Evolutionary conservation across 1,139 yeast species (phyloP).

Genomic region (Saccharomycopsis phalli): DNA sequence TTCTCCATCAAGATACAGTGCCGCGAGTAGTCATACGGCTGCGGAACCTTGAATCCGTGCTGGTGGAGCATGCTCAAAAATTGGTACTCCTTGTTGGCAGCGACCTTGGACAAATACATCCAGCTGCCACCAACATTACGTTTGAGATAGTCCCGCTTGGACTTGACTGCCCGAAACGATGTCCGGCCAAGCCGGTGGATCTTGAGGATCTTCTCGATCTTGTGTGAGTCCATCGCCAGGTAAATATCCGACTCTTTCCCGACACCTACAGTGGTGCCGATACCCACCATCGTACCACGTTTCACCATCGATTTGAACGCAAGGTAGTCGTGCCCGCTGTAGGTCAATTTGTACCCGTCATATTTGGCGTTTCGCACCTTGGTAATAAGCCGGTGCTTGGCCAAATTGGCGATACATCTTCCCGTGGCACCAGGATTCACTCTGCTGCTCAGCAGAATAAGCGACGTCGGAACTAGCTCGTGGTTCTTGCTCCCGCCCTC

Average conservation of each 20-base stretch:
- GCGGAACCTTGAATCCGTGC: conserved; percentile 79
- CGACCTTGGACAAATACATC: conserved; percentile 86
- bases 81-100: conserved; percentile 87
- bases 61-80: conserved; percentile 70
- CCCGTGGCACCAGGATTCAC: conserved; percentile 71
- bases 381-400: conserved; percentile 72
- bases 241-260: conserved; percentile 97
- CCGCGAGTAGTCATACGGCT: conserved; percentile 81
- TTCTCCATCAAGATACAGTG: conserved; percentile 92
- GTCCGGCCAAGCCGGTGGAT: conserved; percentile 91
- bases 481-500: conserved; percentile 90
- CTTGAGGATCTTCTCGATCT: conserved; percentile 65
- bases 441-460: conserved; percentile 76
- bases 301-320: conserved; percentile 79
- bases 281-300: conserved; percentile 62
- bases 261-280: conserved; percentile 88
- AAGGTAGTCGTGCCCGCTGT: conserved; percentile 83
- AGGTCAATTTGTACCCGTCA: conserved; percentile 87
- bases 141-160: conserved; percentile 82
- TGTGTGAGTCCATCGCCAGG: conserved; percentile 66
- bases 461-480: conserved; percentile 83
- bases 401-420: conserved; percentile 74
- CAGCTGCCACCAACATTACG: conserved; percentile 57
- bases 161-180: conserved; percentile 85
- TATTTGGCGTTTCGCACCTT: conserved; percentile 77